phyloP scores from a whole-genome alignment of 306 rosid species.

The Pyrus bretschneideri region DNA sequence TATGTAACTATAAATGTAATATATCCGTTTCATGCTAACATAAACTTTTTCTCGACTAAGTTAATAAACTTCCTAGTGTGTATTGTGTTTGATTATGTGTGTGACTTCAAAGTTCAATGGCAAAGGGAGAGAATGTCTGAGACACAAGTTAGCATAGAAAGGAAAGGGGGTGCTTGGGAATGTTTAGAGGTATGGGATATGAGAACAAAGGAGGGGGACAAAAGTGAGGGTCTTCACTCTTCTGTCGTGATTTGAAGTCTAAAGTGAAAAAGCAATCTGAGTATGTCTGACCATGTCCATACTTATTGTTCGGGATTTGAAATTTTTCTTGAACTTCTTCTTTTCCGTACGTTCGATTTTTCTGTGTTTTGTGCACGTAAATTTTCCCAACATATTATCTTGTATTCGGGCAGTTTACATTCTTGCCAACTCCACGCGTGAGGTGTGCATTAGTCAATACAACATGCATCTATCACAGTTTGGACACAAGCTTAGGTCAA shows the following conservation, averaged over 20 bases:
- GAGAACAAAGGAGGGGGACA: conserved; percentile 15
- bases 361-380: neutral
- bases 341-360: neutral
- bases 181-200: conserved; percentile 3
- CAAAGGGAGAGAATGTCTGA: conserved; percentile 19
- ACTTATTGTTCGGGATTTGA: conserved; percentile 11
- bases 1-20: too few relatives aligned
- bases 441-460: neutral
- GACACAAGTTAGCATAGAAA: conserved; percentile 17
- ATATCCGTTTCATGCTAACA: too few relatives aligned
- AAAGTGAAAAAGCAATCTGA: conserved; percentile 2
- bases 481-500: too few relatives aligned
- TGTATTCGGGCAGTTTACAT: neutral
- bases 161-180: conserved; percentile 10
- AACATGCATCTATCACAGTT: too few relatives aligned
- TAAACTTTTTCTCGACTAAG: too few relatives aligned
- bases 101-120: neutral
- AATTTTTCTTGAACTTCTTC: neutral
- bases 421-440: neutral
- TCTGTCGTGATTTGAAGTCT: conserved; percentile 12
- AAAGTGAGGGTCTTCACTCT: conserved; percentile 23
- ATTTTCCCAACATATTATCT: neutral
- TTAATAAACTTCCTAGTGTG: too few relatives aligned
- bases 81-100: neutral
- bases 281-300: conserved; percentile 5